Evolutionary conservation across 192 early-diverging fungal genomes (phyloP).

Genomic region (Backusella luteola): DNA sequence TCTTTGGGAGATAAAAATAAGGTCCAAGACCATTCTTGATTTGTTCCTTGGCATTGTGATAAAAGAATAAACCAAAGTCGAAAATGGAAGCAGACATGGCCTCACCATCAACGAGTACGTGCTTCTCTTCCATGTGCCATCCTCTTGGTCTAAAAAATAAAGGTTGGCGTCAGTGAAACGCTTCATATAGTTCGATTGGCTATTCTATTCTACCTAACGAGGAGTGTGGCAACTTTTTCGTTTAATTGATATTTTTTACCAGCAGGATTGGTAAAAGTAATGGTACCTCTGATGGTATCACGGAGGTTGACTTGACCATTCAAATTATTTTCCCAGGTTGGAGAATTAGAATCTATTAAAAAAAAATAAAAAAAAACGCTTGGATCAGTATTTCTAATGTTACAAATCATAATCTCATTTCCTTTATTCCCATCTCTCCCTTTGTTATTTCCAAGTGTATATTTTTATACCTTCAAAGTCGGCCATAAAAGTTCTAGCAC

Average conservation of each 20-base stretch:
- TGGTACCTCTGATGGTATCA: slow-evolving; percentile 84
- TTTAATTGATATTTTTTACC: slow-evolving; percentile 93
- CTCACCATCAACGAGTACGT: slow-evolving; percentile 87
- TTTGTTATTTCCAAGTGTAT: neutral
- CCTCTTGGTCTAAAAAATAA: slow-evolving; percentile 75
- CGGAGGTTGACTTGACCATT: slow-evolving; percentile 91
- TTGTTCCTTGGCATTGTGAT: slow-evolving; percentile 90
- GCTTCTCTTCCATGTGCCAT: slow-evolving; percentile 98
- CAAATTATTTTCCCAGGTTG: slow-evolving; percentile 92
- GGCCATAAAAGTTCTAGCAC: slow-evolving; percentile 92
- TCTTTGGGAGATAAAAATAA: slow-evolving; percentile 98
- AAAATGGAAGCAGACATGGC: slow-evolving; percentile 92
- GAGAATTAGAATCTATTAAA: slow-evolving; percentile 85
- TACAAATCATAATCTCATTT: no score
- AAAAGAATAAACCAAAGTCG: slow-evolving; percentile 97
- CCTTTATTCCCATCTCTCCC: neutral
- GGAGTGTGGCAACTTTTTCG: slow-evolving; percentile 82
- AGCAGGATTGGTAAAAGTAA: slow-evolving; percentile 82
- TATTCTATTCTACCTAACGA: slow-evolving; percentile 68
- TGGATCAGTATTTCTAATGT: neutral
- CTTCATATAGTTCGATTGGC: neutral
- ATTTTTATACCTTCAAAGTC: slow-evolving; percentile 77
- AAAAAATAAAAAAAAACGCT: slow-evolving; percentile 7
- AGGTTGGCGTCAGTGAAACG: neutral
- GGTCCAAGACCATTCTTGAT: slow-evolving; percentile 85